Evolutionary conservation across 208 protist genomes (phyloP), one percentile per base, ranked within the genome.

Genomic region (Leishmania major): DNA sequence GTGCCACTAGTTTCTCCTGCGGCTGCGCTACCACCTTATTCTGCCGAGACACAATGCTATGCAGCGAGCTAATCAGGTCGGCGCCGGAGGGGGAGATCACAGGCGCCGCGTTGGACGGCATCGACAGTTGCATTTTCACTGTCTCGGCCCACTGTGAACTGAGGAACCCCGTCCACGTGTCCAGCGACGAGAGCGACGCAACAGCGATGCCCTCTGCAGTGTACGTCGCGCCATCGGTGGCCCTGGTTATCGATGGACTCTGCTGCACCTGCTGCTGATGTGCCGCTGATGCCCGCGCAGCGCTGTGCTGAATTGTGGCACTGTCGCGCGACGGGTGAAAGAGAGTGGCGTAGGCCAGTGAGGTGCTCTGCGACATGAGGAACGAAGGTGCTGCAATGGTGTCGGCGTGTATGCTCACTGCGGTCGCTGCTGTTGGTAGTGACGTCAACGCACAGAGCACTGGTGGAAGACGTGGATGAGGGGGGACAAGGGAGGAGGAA

Each of bases 101-200:
- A 75, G 25, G 62, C 35, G 62, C 76, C 15, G 43, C 53, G 3
- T 55, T 17, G 8, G 72, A 40, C 8, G 81, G 19, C 40, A 40
- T 55, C 37, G 19, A 35, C 25, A 25, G 13, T 6, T 53, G 71
- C 11, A 35, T 49, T 13, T 81, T 81, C 35, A 85, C 76, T 1
- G 77, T 19, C 47, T 81, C 82, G 17, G 37, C 66, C 82, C 82
- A 85, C 73, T 90, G 80, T 37, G 67, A 28, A 22, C 72, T 64
- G 17, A 93, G 62, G 60, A 86, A 88, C 51, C 77, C 59, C 6
- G 80, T 84, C 90, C 90, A 93, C 69, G 90, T 93, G 75, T 93
- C 90, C 15, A 87, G 59, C 79, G 80, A 57, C 47, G 69, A 78
- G 7, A 13, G 60, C 7, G 40, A 37, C 31, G 49, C 37, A 40